These are phyloP conservation scores for Polytrichum formosum DNA, from an alignment of 225 moss, liverwort and hornwort genomes.

Conservation along the genomic window DNA sequence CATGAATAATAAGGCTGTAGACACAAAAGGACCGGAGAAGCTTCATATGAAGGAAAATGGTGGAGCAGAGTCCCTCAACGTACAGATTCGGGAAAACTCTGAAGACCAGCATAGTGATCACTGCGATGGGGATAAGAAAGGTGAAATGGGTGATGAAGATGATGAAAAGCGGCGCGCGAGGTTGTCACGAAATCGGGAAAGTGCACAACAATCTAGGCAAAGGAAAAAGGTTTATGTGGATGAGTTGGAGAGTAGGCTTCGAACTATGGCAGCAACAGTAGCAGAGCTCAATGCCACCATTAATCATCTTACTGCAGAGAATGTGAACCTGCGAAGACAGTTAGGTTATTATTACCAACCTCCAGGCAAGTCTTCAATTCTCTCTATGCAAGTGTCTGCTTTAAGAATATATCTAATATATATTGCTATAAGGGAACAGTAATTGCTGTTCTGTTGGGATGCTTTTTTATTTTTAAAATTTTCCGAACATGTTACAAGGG, in stretches of 20 bases:
- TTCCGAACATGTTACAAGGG: too few relatives aligned
- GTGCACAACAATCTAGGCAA: conserved; percentile 56
- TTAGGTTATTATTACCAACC: conserved; percentile 58
- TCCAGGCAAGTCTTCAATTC: conserved; percentile 17
- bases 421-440: too few relatives aligned
- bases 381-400: background rate
- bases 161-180: conserved; percentile 46
- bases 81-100: conserved; percentile 19
- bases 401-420: too few relatives aligned
- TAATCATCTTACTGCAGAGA: conserved; percentile 58
- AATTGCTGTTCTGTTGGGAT: too few relatives aligned
- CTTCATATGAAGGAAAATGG: conserved; percentile 12
- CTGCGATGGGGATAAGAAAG: conserved; percentile 36
- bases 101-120: conserved; percentile 47
- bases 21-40: conserved; percentile 20
- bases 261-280: conserved; percentile 57
- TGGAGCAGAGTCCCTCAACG: conserved; percentile 27
- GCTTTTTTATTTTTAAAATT: too few relatives aligned
- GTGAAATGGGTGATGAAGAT: conserved; percentile 33
- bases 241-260: conserved; percentile 61
- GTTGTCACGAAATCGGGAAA: conserved; percentile 51
- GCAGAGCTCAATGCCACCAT: conserved; percentile 65
- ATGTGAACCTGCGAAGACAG: conserved; percentile 61
- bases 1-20: conserved; percentile 13
- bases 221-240: conserved; percentile 61